Conservation (phyloP, 257 asterid species). For the Linderniella brevidens region DNA sequence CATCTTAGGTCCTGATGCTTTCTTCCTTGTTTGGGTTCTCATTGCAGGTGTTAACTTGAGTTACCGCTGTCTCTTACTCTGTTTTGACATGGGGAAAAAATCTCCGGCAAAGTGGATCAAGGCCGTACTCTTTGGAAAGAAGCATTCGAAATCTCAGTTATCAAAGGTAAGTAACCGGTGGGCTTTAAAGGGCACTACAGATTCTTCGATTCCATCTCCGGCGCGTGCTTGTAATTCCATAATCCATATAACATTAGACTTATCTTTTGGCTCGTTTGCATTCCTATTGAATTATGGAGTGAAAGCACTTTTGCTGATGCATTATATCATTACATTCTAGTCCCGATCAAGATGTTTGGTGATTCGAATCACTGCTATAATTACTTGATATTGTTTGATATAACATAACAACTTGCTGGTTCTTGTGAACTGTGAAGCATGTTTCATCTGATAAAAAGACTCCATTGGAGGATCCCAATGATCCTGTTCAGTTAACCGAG, state of each 20-base stretch:
- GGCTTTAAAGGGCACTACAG: not conserved
- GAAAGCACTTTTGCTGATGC: too few species aligned
- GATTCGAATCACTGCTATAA: too few species aligned
- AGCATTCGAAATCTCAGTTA: conserved; percentile 47
- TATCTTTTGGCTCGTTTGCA: not conserved
- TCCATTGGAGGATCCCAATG: conserved; percentile 22
- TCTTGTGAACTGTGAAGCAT: not conserved
- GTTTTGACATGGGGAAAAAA: conserved; percentile 54
- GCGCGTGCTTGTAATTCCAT: too few species aligned
- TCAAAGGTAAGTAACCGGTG: conserved; percentile 43
- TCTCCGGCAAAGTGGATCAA: conserved; percentile 98
- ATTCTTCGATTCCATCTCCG: too few species aligned
- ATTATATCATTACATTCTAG: too few species aligned
- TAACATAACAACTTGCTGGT: too few species aligned
- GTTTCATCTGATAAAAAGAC: conserved; percentile 1
- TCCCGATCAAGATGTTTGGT: too few species aligned
- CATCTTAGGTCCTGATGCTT: not conserved
- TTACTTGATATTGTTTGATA: too few species aligned
- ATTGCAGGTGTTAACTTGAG: conserved; percentile 27
- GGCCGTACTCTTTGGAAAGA: conserved; percentile 86
- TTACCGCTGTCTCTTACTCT: conserved; percentile 11
- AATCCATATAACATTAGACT: too few species aligned
- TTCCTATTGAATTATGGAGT: not conserved
- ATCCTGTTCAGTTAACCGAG: conserved; percentile 22
- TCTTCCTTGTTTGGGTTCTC: conserved; percentile 5